Percentiles rank a stretch among this genome's conserved stretches.
phyloP scores from a whole-genome alignment of 208 protist species.

The Trypanosoma melophagium region DNA sequence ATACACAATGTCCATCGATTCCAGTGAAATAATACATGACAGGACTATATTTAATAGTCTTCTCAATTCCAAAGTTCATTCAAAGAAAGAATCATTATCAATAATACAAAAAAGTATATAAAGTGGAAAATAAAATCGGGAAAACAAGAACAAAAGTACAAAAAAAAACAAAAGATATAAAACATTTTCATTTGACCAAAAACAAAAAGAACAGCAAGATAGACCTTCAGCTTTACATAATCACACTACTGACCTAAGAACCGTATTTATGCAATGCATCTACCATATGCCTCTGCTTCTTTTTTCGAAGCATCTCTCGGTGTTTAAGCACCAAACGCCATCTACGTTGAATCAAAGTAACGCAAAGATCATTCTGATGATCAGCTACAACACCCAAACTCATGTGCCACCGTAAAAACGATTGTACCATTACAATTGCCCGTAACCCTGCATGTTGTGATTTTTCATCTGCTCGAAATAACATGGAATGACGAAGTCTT shows the following conservation, averaged over 20 bases:
- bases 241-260: not conserved
- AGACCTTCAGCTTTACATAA: not conserved
- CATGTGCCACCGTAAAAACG: slow-evolving; percentile 33
- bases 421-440: slow-evolving; percentile 29
- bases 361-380: slow-evolving; percentile 34
- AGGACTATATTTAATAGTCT: too few species aligned
- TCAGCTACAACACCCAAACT: slow-evolving; percentile 31
- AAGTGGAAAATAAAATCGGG: not conserved
- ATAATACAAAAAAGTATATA: not conserved
- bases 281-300: not conserved
- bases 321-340: slow-evolving; percentile 24
- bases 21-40: too few species aligned
- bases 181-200: not conserved
- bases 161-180: too few species aligned
- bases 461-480: slow-evolving; percentile 31
- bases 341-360: slow-evolving; percentile 39
- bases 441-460: slow-evolving; percentile 19
- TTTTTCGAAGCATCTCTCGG: slow-evolving; percentile 1
- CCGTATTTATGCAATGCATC: not conserved
- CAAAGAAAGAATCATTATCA: too few species aligned
- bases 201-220: slow-evolving; percentile 1
- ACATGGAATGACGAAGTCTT: slow-evolving; percentile 36
- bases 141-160: not conserved
- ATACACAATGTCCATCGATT: too few species aligned
- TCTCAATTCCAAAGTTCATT: too few species aligned